phyloP scores from a whole-genome alignment of 2,329 filamentous ascomycete species.

The Pestalotiopsis sp. region DNA sequence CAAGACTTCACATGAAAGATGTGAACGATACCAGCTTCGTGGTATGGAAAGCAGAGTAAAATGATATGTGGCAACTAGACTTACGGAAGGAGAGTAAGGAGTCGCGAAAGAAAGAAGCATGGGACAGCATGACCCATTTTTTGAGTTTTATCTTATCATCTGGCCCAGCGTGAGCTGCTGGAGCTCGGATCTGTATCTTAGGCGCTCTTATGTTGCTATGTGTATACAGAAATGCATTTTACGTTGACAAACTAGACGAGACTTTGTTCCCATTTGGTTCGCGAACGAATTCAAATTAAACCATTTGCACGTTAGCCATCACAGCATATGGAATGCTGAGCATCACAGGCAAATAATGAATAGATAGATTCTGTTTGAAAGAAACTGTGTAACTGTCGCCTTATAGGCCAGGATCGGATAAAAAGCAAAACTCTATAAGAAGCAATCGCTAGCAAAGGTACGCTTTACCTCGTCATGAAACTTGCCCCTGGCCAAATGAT shows the following conservation, averaged over 20 bases:
- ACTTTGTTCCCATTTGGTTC: background rate
- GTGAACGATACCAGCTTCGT: slow-evolving; percentile 20
- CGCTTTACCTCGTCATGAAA: no score
- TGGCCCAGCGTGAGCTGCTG: slow-evolving; percentile 8
- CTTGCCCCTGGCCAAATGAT: no score
- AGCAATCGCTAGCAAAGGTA: no score
- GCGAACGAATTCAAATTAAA: no score
- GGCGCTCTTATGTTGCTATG: slow-evolving; percentile 13
- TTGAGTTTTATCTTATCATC: background rate
- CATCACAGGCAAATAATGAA: no score
- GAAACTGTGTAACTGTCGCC: no score
- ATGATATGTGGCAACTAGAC: background rate
- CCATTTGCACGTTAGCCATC: background rate
- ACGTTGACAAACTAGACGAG: background rate
- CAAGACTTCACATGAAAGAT: background rate
- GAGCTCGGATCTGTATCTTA: slow-evolving; percentile 12
- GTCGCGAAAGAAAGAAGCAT: background rate
- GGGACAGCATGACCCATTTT: background rate
- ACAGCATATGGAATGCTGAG: background rate
- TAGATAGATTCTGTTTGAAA: no score
- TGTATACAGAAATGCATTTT: slow-evolving; percentile 16
- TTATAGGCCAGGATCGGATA: no score
- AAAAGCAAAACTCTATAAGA: no score
- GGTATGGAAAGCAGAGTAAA: slow-evolving; percentile 11
- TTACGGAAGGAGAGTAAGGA: background rate